phyloP scores from a whole-genome alignment of 768 basidiomycete species.

The Tylopilus sp. region DNA sequence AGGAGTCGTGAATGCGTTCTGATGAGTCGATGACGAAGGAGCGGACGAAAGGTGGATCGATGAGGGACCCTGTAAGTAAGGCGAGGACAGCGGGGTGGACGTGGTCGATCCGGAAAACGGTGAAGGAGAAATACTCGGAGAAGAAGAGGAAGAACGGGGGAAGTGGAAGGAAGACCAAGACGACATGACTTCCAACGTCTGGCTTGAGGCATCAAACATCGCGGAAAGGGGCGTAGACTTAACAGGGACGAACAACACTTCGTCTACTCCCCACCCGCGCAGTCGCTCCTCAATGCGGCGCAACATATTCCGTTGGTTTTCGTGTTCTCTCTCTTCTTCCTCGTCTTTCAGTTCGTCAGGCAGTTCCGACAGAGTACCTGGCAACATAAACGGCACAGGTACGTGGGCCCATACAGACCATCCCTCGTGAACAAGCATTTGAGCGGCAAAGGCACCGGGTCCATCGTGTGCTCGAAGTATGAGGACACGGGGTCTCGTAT shows the following conservation, averaged over 20 bases:
- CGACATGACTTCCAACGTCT: constrained; percentile 16
- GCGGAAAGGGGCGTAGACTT: constrained; percentile 20
- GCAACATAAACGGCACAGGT: constrained; percentile 34
- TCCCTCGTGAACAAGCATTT: constrained; percentile 68
- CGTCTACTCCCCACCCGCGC: constrained; percentile 70
- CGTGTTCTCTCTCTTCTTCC: constrained; percentile 35
- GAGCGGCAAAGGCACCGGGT: constrained; percentile 69
- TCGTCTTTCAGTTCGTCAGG: constrained; percentile 32
- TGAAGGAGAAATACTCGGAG: constrained; percentile 31
- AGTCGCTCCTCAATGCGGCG: constrained; percentile 49
- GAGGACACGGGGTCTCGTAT: constrained; percentile 42
- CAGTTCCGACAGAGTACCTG: constrained; percentile 35
- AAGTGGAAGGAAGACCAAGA: constrained; percentile 25
- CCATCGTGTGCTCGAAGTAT: constrained; percentile 76
- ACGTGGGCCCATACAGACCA: constrained; percentile 77
- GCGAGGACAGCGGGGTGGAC: constrained; percentile 33
- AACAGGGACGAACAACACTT: constrained; percentile 60
- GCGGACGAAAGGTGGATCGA: constrained; percentile 24
- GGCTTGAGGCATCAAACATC: constrained; percentile 20
- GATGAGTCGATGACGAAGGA: constrained; percentile 26
- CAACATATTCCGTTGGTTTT: constrained; percentile 41
- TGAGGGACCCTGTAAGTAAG: constrained; percentile 22
- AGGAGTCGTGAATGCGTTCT: constrained; percentile 23
- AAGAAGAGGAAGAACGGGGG: constrained; percentile 27
- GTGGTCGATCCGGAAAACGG: constrained; percentile 31